phyloP scores from a whole-genome alignment of 495 filamentous ascomycete genomes.

The Lindgomyces ingoldianus region DNA sequence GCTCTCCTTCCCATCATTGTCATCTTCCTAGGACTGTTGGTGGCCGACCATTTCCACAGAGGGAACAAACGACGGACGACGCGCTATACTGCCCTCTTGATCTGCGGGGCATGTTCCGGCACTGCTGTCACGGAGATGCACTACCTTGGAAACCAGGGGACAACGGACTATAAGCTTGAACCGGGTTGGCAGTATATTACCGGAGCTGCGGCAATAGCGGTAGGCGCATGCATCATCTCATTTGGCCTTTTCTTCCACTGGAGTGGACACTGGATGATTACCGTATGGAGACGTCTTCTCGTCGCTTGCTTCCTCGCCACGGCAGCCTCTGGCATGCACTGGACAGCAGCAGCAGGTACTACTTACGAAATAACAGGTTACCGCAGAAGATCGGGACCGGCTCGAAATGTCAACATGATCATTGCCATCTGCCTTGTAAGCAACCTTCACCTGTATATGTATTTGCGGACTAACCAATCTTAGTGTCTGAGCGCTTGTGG shows the following conservation, averaged over 20 bases:
- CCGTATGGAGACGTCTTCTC: slow-evolving; percentile 69
- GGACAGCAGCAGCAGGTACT: slow-evolving; percentile 75
- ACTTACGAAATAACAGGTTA: slow-evolving; percentile 54
- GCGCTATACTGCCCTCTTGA: slow-evolving; percentile 35
- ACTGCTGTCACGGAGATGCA: slow-evolving; percentile 84
- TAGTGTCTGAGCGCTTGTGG: slow-evolving; percentile 64
- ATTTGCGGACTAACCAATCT: neutral
- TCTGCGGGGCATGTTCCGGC: slow-evolving; percentile 68
- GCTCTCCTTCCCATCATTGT: slow-evolving; percentile 80
- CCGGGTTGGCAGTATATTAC: slow-evolving; percentile 62
- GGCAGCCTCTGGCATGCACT: slow-evolving; percentile 86
- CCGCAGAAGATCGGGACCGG: slow-evolving; percentile 12
- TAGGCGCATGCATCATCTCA: slow-evolving; percentile 65
- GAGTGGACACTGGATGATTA: slow-evolving; percentile 74
- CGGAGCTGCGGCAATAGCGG: slow-evolving; percentile 70
- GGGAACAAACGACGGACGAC: slow-evolving; percentile 49
- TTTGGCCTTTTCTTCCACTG: slow-evolving; percentile 76
- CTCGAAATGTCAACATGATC: slow-evolving; percentile 37
- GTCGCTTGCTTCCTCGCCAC: slow-evolving; percentile 68
- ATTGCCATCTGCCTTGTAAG: slow-evolving; percentile 40
- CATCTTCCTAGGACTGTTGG: slow-evolving; percentile 69
- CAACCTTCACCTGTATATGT: neutral
- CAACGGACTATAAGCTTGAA: slow-evolving; percentile 68
- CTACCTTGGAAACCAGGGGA: slow-evolving; percentile 81
- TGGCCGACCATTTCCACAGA: slow-evolving; percentile 46